phyloP scores from a whole-genome alignment of 148 eudicot genomes.

The Rhododendron kiyosumense region DNA sequence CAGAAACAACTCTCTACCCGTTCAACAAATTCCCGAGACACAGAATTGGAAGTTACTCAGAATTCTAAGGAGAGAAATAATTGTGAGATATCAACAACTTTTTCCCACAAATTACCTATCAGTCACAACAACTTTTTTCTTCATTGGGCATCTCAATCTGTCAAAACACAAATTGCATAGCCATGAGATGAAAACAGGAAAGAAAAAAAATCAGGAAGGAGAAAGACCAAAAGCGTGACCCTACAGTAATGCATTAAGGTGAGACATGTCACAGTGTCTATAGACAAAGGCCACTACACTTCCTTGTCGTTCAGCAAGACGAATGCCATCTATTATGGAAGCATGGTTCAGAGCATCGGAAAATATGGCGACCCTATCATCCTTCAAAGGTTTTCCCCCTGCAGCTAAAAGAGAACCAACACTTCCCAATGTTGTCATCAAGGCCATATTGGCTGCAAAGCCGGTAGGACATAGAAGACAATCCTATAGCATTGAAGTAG shows the following conservation, averaged over 20 bases:
- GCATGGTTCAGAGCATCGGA: slow-evolving; percentile 98
- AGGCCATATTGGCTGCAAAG: slow-evolving; percentile 95
- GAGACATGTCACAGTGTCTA: slow-evolving; percentile 85
- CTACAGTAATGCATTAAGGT: slow-evolving; percentile 78
- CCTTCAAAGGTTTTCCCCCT: slow-evolving; percentile 38
- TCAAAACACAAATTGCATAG: slow-evolving; percentile 17
- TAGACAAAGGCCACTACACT: slow-evolving; percentile 68
- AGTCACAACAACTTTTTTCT: slow-evolving; percentile 84
- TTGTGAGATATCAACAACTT: background rate
- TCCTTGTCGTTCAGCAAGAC: slow-evolving; percentile 78
- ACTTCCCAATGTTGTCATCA: slow-evolving; percentile 84
- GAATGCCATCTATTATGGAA: slow-evolving; percentile 94
- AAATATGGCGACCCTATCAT: slow-evolving; percentile 78
- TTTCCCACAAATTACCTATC: slow-evolving; percentile 50
- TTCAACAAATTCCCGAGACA: background rate
- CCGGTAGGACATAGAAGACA: slow-evolving; percentile 99
- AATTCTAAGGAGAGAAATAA: background rate
- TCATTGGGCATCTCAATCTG: slow-evolving; percentile 61
- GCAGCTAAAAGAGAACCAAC: slow-evolving; percentile 59
- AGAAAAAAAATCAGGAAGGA: background rate
- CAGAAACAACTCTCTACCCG: background rate
- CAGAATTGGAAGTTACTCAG: background rate
- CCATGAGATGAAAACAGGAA: background rate
- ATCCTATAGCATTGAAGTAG: slow-evolving; percentile 56
- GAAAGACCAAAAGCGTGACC: slow-evolving; percentile 12